These are phyloP conservation scores for Blakeslea trispora DNA, from an alignment of 371 early-diverging fungal species.

Conservation along the genomic window DNA sequence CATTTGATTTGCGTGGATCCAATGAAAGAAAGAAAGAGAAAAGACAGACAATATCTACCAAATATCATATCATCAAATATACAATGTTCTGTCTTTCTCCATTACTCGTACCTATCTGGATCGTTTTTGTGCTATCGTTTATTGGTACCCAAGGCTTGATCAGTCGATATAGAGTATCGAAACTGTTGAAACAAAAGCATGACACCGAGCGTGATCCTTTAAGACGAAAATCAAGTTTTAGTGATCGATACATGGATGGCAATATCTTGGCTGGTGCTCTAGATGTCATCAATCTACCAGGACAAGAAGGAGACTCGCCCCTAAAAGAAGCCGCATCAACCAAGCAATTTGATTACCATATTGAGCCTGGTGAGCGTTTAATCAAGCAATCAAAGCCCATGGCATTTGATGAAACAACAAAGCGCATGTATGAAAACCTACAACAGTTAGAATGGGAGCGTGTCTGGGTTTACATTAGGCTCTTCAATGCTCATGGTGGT, in stretches of 20 bases:
- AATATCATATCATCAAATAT: neutral
- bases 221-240: neutral
- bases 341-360: conserved; percentile 4
- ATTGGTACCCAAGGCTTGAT: conserved; percentile 34
- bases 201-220: neutral
- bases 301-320: neutral
- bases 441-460: conserved; percentile 51
- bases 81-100: conserved; percentile 9
- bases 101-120: conserved; percentile 20
- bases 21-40: neutral
- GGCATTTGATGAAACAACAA: conserved; percentile 11
- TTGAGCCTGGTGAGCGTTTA: conserved; percentile 14
- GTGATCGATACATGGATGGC: conserved; percentile 10
- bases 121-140: conserved; percentile 10
- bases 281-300: conserved; percentile 21
- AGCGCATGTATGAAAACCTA: conserved; percentile 34
- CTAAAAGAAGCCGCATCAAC: neutral
- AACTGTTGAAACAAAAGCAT: conserved; percentile 11
- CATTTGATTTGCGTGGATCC: conserved; percentile 12
- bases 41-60: neutral
- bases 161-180: conserved; percentile 31
- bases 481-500: conserved; percentile 59
- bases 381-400: conserved; percentile 10
- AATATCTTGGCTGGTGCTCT: conserved; percentile 17
- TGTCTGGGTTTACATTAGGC: conserved; percentile 45